Evolutionary conservation across 306 rosid genomes (phyloP).

Genomic region (Mimosa bimucronata): DNA sequence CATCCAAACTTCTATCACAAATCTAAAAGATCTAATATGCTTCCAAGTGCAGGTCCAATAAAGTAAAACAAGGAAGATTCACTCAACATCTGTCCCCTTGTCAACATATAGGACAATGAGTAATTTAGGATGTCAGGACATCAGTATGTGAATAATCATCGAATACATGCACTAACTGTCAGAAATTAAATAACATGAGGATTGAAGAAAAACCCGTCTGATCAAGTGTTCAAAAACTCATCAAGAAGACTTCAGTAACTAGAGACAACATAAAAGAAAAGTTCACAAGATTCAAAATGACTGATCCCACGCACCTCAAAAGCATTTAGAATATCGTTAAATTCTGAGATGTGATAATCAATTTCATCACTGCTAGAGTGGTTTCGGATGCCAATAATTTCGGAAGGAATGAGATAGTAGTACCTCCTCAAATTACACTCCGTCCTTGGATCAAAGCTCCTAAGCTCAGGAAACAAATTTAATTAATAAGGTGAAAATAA

Average conservation of each 20-base stretch:
- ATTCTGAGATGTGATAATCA: conserved; percentile 74
- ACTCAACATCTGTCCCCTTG: neutral
- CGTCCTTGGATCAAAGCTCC: conserved; percentile 90
- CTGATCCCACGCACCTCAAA: conserved; percentile 65
- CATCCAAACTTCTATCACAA: conserved; percentile 11
- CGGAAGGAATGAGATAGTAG: conserved; percentile 83
- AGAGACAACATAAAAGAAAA: conserved; percentile 18
- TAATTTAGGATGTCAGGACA: conserved; percentile 10
- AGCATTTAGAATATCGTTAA: conserved; percentile 65
- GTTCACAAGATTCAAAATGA: conserved; percentile 11
- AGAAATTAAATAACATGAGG: conserved; percentile 21
- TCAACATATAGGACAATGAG: conserved; percentile 11
- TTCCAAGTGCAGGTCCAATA: neutral
- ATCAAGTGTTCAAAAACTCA: conserved; percentile 3
- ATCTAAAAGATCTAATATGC: conserved; percentile 7
- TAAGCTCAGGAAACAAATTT: conserved; percentile 34
- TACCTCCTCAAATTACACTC: conserved; percentile 83
- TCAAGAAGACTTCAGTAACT: conserved; percentile 17
- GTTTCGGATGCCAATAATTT: conserved; percentile 74
- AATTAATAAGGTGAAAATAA: conserved; percentile 26
- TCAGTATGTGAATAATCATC: conserved; percentile 3
- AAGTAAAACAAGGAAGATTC: conserved; percentile 21
- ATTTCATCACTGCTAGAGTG: conserved; percentile 56
- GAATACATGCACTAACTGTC: conserved; percentile 9
- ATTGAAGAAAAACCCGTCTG: neutral